Evolutionary conservation across 768 basidiomycete genomes (phyloP).

Genomic region (Tremella fuciformis): DNA sequence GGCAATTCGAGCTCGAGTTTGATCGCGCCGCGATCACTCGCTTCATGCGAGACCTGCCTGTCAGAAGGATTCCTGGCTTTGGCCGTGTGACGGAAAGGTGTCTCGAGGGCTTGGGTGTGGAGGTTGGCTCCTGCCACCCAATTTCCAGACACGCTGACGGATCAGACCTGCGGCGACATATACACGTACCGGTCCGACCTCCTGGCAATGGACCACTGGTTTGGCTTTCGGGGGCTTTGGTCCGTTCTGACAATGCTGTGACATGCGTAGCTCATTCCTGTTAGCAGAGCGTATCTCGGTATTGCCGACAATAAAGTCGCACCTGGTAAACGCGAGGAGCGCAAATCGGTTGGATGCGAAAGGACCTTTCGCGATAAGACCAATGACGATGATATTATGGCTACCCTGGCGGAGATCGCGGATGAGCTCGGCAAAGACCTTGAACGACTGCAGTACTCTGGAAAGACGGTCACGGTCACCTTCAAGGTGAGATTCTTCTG

Average conservation of each 20-base stretch:
- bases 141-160: constrained; percentile 6
- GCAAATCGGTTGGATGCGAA: constrained; percentile 91
- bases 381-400: constrained; percentile 65
- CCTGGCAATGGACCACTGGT: constrained; percentile 80
- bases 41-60: constrained; percentile 78
- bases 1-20: constrained; percentile 76
- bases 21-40: constrained; percentile 62
- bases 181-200: constrained; percentile 69
- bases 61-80: constrained; percentile 71
- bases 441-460: constrained; percentile 73
- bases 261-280: neutral
- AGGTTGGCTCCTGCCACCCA: constrained; percentile 56
- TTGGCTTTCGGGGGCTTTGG: constrained; percentile 72
- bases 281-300: constrained; percentile 69
- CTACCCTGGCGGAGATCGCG: constrained; percentile 76
- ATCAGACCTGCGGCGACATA: constrained; percentile 85
- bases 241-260: constrained; percentile 29
- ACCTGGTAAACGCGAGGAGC: constrained; percentile 71
- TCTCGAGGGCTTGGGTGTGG: constrained; percentile 80
- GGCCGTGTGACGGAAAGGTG: constrained; percentile 86
- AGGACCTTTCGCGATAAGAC: constrained; percentile 75
- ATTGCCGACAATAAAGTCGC: constrained; percentile 78
- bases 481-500: constrained; percentile 60
- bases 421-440: constrained; percentile 78
- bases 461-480: constrained; percentile 84